Percentiles rank a stretch among this genome's conserved stretches.
These are phyloP conservation scores for Skeletonema tropicum DNA, from an alignment of 108 stramenopile species.

Conservation along the genomic window DNA sequence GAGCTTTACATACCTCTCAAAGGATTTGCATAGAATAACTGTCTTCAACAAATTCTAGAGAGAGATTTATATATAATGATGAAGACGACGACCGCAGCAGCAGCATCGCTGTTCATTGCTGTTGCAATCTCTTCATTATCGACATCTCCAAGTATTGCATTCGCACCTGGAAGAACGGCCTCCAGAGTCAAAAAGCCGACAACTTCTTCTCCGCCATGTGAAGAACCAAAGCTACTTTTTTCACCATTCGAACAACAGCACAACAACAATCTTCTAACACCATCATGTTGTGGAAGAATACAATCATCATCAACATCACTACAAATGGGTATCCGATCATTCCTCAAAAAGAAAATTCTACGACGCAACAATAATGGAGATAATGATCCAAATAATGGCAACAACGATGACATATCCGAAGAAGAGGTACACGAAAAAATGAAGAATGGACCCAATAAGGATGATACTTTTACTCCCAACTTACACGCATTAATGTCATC, in stretches of 20 bases:
- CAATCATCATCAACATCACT: slow-evolving; percentile 14
- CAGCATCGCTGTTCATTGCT: background rate
- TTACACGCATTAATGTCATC: slow-evolving; percentile 32
- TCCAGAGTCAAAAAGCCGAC: background rate
- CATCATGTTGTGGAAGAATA: background rate
- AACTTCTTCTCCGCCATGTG: background rate
- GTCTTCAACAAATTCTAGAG: too few species aligned
- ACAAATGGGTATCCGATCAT: slow-evolving; percentile 46
- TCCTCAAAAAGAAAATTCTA: slow-evolving; percentile 35
- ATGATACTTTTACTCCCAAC: slow-evolving; percentile 8
- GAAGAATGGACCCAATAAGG: background rate
- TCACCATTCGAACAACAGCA: background rate
- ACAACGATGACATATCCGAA: slow-evolving; percentile 2
- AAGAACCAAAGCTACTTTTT: background rate
- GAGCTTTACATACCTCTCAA: too few species aligned
- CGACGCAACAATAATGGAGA: slow-evolving; percentile 14
- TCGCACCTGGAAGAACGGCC: background rate
- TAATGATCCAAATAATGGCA: slow-evolving; percentile 3
- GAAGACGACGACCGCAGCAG: background rate
- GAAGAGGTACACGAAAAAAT: background rate
- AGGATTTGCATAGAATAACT: too few species aligned
- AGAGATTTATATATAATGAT: background rate
- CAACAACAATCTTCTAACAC: background rate
- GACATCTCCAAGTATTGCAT: background rate
- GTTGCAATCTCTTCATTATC: background rate